Conservation (phyloP, 495 filamentous ascomycete genomes). For the Penicillium bialowiezense region DNA sequence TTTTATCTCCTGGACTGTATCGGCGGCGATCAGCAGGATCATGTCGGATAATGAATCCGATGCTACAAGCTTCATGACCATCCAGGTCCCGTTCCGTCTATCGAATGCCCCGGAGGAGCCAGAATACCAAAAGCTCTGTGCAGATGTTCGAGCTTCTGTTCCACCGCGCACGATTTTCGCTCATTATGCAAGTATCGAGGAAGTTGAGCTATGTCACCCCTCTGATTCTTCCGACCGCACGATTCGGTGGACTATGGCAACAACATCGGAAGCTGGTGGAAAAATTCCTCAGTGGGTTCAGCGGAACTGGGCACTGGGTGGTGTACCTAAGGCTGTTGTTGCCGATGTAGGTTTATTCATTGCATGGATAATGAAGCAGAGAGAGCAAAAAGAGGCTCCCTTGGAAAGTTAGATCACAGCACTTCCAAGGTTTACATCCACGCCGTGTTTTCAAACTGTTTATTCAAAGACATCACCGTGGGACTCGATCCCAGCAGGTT, state of each 20-base stretch:
- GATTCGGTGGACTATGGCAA: constrained; percentile 68
- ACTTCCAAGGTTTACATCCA: no score
- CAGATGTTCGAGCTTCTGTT: constrained; percentile 23
- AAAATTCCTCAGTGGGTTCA: constrained; percentile 66
- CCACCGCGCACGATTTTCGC: constrained; percentile 49
- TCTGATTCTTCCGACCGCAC: constrained; percentile 11
- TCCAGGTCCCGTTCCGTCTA: constrained; percentile 50
- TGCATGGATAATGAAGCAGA: constrained; percentile 48
- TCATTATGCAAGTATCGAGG: constrained; percentile 61
- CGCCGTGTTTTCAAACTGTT: no score
- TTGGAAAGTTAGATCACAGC: constrained; percentile 5
- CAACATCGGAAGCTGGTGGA: constrained; percentile 66
- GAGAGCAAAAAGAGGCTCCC: constrained; percentile 12
- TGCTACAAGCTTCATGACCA: constrained; percentile 47
- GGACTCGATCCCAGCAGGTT: no score
- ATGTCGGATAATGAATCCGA: neutral
- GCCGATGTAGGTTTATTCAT: constrained; percentile 72
- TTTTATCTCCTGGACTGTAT: constrained; percentile 38
- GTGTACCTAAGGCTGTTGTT: constrained; percentile 61
- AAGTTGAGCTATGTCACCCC: constrained; percentile 32
- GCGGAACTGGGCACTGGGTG: constrained; percentile 50
- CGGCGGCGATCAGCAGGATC: constrained; percentile 19
- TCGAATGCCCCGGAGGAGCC: neutral
- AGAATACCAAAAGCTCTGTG: constrained; percentile 15
- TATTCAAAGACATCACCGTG: no score